Percentiles rank a stretch among this genome's conserved stretches.
phyloP scores from a whole-genome alignment of 768 basidiomycete species.

The Boletus vermiculosoides region DNA sequence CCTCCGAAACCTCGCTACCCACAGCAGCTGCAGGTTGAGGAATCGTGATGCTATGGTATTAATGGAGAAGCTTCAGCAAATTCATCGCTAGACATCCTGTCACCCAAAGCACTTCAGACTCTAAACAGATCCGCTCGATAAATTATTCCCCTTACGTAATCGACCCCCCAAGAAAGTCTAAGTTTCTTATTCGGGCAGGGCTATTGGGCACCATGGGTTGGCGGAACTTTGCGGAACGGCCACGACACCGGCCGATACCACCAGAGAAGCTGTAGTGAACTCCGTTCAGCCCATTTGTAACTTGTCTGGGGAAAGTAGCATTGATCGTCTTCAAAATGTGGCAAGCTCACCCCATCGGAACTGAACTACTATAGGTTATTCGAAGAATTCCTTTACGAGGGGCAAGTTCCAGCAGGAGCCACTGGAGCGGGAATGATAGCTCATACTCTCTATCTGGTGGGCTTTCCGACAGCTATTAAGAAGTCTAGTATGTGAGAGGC shows the following conservation, averaged over 20 bases:
- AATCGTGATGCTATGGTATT: neutral
- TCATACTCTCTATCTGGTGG: conserved; percentile 78
- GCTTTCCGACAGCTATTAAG: conserved; percentile 70
- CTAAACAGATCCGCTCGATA: neutral
- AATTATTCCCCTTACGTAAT: neutral
- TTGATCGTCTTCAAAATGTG: conserved; percentile 32
- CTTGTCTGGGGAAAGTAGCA: conserved; percentile 10
- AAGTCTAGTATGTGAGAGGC: conserved; percentile 36
- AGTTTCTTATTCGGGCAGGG: conserved; percentile 1
- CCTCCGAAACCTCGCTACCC: neutral
- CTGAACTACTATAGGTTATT: conserved; percentile 30
- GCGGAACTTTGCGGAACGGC: neutral
- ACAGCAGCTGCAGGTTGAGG: neutral
- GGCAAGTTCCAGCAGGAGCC: conserved; percentile 35
- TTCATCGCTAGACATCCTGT: neutral
- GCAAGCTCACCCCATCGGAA: conserved; percentile 25
- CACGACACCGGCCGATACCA: no score
- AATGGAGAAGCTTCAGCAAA: no score
- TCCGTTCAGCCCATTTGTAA: conserved; percentile 24
- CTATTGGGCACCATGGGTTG: conserved; percentile 2
- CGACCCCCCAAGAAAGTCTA: neutral
- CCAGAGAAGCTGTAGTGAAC: conserved; percentile 1
- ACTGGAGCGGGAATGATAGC: no score
- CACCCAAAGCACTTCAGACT: neutral
- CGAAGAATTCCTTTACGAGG: conserved; percentile 26